A percentile compares a stretch with the other conserved stretches of the same genome.
These are phyloP conservation scores for Halophytophthora batemanensis DNA, from an alignment of 352 stramenopile genomes.

Conservation along the genomic window DNA sequence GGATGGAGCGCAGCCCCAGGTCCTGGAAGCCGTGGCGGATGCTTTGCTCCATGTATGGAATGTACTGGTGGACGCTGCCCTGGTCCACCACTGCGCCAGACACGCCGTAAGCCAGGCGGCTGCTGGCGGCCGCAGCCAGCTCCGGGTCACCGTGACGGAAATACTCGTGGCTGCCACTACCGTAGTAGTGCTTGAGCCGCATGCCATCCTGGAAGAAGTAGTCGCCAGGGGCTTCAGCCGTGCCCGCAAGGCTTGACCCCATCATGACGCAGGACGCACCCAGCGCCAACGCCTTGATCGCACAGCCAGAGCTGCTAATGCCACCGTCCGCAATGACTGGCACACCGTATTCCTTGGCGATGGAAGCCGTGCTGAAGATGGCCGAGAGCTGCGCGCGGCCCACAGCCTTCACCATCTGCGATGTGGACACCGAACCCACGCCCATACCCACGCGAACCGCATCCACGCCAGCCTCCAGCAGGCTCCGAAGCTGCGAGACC, in stretches of 20 bases:
- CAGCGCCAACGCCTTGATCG: constrained; percentile 96
- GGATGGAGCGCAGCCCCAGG: constrained; percentile 88
- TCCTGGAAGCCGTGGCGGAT: constrained; percentile 98
- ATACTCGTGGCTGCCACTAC: constrained; percentile 96
- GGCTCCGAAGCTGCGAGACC: constrained; percentile 91
- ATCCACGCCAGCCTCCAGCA: constrained; percentile 98
- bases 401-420: constrained; percentile 98
- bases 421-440: constrained; percentile 98
- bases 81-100: constrained; percentile 98
- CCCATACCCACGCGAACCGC: constrained; percentile 98
- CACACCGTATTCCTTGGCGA: constrained; percentile 93
- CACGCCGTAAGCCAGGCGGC: constrained; percentile 98
- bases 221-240: constrained; percentile 96
- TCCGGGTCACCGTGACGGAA: constrained; percentile 48
- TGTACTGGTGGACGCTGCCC: constrained; percentile 95
- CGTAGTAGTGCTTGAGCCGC: constrained; percentile 98
- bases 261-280: constrained; percentile 99
- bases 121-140: constrained; percentile 66
- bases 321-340: constrained; percentile 98
- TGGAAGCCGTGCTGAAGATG: constrained; percentile 96
- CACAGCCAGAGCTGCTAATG: constrained; percentile 95
- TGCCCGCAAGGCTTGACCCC: constrained; percentile 97
- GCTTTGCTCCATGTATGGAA: constrained; percentile 97
- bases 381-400: constrained; percentile 96
- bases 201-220: constrained; percentile 99